Conservation (phyloP, 179 eudicot species). For the Beta corolliflora region DNA sequence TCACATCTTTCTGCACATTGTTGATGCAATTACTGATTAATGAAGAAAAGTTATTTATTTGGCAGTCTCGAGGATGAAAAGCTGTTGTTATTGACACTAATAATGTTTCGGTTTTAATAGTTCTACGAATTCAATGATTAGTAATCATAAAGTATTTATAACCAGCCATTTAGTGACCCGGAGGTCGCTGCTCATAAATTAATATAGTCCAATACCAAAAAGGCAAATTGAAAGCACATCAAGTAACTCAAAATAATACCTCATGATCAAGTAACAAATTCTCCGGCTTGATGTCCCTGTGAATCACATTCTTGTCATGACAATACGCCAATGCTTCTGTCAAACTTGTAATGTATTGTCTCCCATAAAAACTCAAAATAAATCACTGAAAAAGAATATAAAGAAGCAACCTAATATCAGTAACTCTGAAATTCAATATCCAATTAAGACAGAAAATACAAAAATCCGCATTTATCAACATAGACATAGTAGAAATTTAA, state of each 20-base stretch:
- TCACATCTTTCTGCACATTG: too few species aligned
- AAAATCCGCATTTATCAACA: not conserved
- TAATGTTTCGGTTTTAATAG: not conserved
- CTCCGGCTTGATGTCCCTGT: constrained; percentile 94
- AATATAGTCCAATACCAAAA: not conserved
- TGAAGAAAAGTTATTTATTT: not conserved
- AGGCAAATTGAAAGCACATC: not conserved
- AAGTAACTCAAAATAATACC: constrained; percentile 40
- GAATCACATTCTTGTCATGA: constrained; percentile 82
- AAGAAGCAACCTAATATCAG: not conserved
- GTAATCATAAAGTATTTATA: too few species aligned
- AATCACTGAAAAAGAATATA: not conserved
- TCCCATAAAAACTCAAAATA: not conserved
- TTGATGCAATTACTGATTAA: not conserved
- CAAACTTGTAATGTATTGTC: constrained; percentile 79
- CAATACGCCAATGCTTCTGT: constrained; percentile 81
- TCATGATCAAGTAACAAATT: constrained; percentile 82
- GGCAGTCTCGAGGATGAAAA: not conserved
- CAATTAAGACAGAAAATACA: not conserved
- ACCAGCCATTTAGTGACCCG: too few species aligned
- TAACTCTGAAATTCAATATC: not conserved
- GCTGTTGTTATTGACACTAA: not conserved
- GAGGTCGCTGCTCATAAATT: too few species aligned
- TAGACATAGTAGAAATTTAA: not conserved
- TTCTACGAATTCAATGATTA: not conserved